Evolutionary conservation across 2,329 filamentous ascomycete species (phyloP).

Genomic region (Colletotrichum limetticola): DNA sequence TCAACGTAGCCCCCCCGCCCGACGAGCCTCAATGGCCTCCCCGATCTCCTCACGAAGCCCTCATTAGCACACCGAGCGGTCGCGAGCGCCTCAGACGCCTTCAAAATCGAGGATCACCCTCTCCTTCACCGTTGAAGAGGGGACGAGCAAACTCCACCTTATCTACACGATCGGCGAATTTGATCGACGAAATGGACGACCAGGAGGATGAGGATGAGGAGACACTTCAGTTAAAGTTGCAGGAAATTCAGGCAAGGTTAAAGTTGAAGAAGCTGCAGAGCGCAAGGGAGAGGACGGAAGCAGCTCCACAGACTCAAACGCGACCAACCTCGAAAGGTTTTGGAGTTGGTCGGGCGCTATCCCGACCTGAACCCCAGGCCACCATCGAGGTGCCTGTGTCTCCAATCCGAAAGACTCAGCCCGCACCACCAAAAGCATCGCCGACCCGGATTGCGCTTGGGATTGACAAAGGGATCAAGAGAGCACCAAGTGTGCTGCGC

Average conservation of each 20-base stretch:
- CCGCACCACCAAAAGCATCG: slow-evolving; percentile 69
- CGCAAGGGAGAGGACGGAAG: slow-evolving; percentile 54
- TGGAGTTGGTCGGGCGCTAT: slow-evolving; percentile 38
- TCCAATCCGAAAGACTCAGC: slow-evolving; percentile 71
- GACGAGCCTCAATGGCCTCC: slow-evolving; percentile 72
- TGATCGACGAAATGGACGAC: slow-evolving; percentile 42
- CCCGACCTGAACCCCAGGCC: slow-evolving; percentile 38
- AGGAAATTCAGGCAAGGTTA: slow-evolving; percentile 88
- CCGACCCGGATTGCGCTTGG: slow-evolving; percentile 84
- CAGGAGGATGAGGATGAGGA: slow-evolving; percentile 85
- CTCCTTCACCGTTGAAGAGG: slow-evolving; percentile 72
- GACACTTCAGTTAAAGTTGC: slow-evolving; percentile 84
- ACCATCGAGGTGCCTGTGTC: slow-evolving; percentile 79
- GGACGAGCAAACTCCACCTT: slow-evolving; percentile 46
- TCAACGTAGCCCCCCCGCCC: slow-evolving; percentile 36
- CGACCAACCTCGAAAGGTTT: slow-evolving; percentile 39
- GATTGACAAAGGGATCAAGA: slow-evolving; percentile 88
- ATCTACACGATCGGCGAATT: slow-evolving; percentile 36
- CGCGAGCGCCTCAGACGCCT: slow-evolving; percentile 79
- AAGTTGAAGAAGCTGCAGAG: slow-evolving; percentile 89
- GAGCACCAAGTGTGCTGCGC: slow-evolving; percentile 65
- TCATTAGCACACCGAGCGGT: slow-evolving; percentile 79
- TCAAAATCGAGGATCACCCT: slow-evolving; percentile 73
- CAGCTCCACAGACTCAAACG: slow-evolving; percentile 38
- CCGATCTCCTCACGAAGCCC: slow-evolving; percentile 72